Conservation (phyloP, 2,329 filamentous ascomycete genomes). For the Neocucurbitaria cava region DNA sequence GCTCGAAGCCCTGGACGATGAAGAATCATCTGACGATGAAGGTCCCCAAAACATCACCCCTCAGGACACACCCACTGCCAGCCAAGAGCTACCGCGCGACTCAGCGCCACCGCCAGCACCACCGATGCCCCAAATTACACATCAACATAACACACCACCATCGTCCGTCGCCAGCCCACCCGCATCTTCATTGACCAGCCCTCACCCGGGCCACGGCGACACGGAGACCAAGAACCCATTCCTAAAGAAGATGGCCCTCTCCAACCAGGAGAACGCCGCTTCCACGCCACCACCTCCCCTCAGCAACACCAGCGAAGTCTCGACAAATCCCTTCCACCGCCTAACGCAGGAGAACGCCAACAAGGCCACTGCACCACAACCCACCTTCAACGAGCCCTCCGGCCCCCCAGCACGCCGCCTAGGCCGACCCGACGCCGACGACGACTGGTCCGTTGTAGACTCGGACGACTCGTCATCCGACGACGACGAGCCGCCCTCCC, state of each 20-base stretch:
- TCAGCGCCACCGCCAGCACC: conserved; percentile 57
- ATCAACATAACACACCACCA: conserved; percentile 54
- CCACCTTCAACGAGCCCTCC: conserved; percentile 53
- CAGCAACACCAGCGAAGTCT: conserved; percentile 57
- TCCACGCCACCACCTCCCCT: conserved; percentile 50
- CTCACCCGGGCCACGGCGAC: conserved; percentile 62
- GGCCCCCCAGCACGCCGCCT: conserved; percentile 61
- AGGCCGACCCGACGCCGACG: conserved; percentile 65
- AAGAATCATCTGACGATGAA: conserved; percentile 74
- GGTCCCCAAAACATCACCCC: conserved; percentile 73
- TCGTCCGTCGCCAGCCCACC: conserved; percentile 55
- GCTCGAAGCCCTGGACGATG: conserved; percentile 79
- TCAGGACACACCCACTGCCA: conserved; percentile 64
- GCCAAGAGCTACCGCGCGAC: conserved; percentile 59
- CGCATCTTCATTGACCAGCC: conserved; percentile 58
- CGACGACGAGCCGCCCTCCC: conserved; percentile 77
- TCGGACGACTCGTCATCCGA: conserved; percentile 75
- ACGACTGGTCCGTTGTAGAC: conserved; percentile 84
- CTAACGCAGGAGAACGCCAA: conserved; percentile 71
- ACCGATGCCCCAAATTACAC: conserved; percentile 44
- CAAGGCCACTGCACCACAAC: conserved; percentile 51
- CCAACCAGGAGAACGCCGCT: conserved; percentile 60
- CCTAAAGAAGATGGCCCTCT: conserved; percentile 84
- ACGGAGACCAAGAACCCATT: conserved; percentile 93
- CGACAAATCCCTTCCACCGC: conserved; percentile 94